Percentiles rank a stretch among this genome's conserved stretches.
phyloP scores from a whole-genome alignment of 345 rosid genomes.

The Jatropha curcas region DNA sequence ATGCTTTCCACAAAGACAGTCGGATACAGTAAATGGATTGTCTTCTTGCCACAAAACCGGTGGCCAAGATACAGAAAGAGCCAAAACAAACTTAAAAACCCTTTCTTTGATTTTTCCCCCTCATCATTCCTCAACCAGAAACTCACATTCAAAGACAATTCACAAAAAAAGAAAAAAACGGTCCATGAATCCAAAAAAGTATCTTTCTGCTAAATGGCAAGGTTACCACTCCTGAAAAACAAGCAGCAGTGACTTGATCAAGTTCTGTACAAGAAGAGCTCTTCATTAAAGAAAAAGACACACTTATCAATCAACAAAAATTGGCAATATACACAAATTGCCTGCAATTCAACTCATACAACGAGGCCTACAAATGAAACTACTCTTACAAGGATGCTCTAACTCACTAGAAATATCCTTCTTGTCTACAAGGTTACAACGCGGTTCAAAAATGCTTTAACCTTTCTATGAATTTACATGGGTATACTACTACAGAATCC shows the following conservation, averaged over 20 bases:
- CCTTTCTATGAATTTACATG: slow-evolving; percentile 44
- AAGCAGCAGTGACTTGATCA: background rate
- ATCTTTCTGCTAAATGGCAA: background rate
- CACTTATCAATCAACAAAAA: slow-evolving; percentile 6
- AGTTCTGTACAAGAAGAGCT: background rate
- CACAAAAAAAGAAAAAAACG: background rate
- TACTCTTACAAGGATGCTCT: slow-evolving; percentile 13
- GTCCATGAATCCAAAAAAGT: background rate
- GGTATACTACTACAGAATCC: slow-evolving; percentile 65
- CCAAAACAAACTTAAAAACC: background rate
- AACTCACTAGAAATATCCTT: slow-evolving; percentile 16
- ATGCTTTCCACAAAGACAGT: too few relatives aligned
- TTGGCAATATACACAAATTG: background rate
- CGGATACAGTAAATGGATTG: background rate
- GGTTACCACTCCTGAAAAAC: background rate
- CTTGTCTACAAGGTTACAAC: slow-evolving; percentile 28
- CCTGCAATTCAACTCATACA: background rate
- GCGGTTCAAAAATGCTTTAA: slow-evolving; percentile 51
- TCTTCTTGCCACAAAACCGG: background rate
- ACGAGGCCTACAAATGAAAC: slow-evolving; percentile 10
- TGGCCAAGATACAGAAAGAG: background rate
- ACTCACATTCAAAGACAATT: background rate
- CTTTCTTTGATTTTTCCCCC: background rate
- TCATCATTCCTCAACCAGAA: background rate
- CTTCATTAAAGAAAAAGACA: background rate